phyloP scores from a whole-genome alignment of 805 yeast species.

The Wilhelminamyces savonicus region DNA sequence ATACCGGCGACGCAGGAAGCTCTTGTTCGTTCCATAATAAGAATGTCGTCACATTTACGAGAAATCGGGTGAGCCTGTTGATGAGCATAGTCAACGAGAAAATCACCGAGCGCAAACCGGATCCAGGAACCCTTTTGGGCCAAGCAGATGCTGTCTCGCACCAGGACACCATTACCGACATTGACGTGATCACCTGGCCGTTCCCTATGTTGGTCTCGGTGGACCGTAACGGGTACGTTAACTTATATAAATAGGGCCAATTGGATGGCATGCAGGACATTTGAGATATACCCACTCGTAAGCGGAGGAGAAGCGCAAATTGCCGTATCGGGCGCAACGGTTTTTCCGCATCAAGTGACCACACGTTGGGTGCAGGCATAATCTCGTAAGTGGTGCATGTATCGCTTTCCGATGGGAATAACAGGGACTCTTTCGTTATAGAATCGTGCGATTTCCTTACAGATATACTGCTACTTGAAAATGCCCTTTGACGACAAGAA shows the following conservation, averaged over 20 bases:
- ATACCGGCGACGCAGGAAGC: conserved; percentile 9
- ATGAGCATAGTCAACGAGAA: conserved; percentile 11
- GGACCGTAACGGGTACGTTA: conserved; percentile 62
- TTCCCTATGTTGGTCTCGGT: conserved; percentile 57
- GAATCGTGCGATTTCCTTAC: too few species aligned
- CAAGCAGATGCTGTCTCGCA: too few species aligned
- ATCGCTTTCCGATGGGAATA: too few species aligned
- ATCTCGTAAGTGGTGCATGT: too few species aligned
- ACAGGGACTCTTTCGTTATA: too few species aligned
- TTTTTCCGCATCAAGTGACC: too few species aligned
- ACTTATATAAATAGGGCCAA: conserved; percentile 42
- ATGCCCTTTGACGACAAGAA: conserved; percentile 56
- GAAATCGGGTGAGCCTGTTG: conserved; percentile 6
- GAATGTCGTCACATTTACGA: conserved; percentile 4
- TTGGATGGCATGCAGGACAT: too few species aligned
- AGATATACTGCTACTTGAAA: too few species aligned
- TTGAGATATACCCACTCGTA: too few species aligned
- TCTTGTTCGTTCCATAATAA: conserved; percentile 3
- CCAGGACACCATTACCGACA: conserved; percentile 45
- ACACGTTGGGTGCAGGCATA: too few species aligned
- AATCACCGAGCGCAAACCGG: not conserved
- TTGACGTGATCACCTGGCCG: conserved; percentile 43
- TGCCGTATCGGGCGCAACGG: too few species aligned
- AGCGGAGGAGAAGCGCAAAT: too few species aligned
- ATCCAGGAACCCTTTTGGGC: conserved; percentile 10